phyloP scores from a whole-genome alignment of 306 rosid species.

The Prunus campanulata region DNA sequence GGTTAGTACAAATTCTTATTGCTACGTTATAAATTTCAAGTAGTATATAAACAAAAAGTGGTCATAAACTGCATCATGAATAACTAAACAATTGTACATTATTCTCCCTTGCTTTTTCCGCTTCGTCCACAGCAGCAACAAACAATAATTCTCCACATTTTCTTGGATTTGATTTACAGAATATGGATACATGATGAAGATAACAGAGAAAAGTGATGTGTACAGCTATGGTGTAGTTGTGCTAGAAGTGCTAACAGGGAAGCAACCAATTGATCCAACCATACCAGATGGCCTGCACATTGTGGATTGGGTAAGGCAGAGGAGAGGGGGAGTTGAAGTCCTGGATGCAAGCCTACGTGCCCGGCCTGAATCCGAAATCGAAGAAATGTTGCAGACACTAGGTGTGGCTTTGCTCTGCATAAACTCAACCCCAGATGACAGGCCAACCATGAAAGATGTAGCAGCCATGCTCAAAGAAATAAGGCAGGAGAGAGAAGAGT shows the following conservation, averaged over 20 bases:
- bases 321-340: constrained; percentile 46
- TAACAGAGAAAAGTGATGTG: constrained; percentile 90
- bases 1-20: constrained; percentile 42
- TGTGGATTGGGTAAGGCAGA: constrained; percentile 80
- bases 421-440: constrained; percentile 59
- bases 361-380: constrained; percentile 56
- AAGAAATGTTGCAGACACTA: constrained; percentile 69
- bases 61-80: not conserved
- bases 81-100: no score
- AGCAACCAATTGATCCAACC: constrained; percentile 88
- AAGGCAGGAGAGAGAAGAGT: constrained; percentile 54
- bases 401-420: constrained; percentile 90
- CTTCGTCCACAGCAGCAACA: not conserved
- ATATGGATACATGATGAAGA: constrained; percentile 88
- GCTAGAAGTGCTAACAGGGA: constrained; percentile 77
- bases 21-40: not conserved
- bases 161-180: constrained; percentile 40
- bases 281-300: constrained; percentile 85
- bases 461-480: constrained; percentile 79
- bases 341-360: constrained; percentile 52
- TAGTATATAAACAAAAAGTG: not conserved
- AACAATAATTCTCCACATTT: not conserved
- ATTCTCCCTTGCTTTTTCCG: no score
- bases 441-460: constrained; percentile 87
- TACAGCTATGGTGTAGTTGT: constrained; percentile 83